Base-by-base conservation (phyloP, 2,329 filamentous ascomycete genomes). In the Aspergillus sp. region DNA sequence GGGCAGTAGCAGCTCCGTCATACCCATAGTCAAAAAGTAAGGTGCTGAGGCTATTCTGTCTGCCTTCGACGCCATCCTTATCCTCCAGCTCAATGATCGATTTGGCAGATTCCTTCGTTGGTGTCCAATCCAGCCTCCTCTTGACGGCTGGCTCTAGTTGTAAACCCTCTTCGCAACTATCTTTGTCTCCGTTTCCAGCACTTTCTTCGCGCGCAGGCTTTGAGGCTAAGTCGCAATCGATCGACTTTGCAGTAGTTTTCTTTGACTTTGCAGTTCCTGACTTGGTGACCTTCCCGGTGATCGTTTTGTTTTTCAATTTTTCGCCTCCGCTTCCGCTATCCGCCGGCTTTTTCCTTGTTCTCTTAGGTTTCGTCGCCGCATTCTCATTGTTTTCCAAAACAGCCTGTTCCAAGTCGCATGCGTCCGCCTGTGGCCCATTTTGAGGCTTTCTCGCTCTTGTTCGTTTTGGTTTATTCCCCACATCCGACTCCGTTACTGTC, bases 71-170 rank as follows among this genome's bases (percentile, higher is more conserved):
- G 1, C 44, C 49, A 17, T 55, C 51, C 23, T 57, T 33, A 31
- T 27, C 57, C 7, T 59, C 61, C 33, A 64, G 57, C 40, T 66
- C 64, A 33, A 60, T 62, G 40, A 60, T 65, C 56, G 68, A 58
- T 3, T 69, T 57, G 1, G 63, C 64, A 43, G 77, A 78, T 35
- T 77, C 68, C 47, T 77, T 80, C 4, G 85, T 82, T 2, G 88
- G 89, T 1, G 90, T 92, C 90, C 89, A 92, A 57, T 87, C 81
- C 14, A 75, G 67, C 59, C 85, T 81, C 58, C 89, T 79, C 46
- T 75, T 77, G 25, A 82, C 70, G 7, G 88, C 89, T 46, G 69
- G 60, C 60, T 73, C 73, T 23, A 77, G 54, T n/a, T 73, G 66
- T 25, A 76, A 52, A 5, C 66, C 56, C 27, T 61, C 46, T 52